phyloP scores from a whole-genome alignment of 1,139 yeast species.

The Magnusiomyces suaveolens region DNA sequence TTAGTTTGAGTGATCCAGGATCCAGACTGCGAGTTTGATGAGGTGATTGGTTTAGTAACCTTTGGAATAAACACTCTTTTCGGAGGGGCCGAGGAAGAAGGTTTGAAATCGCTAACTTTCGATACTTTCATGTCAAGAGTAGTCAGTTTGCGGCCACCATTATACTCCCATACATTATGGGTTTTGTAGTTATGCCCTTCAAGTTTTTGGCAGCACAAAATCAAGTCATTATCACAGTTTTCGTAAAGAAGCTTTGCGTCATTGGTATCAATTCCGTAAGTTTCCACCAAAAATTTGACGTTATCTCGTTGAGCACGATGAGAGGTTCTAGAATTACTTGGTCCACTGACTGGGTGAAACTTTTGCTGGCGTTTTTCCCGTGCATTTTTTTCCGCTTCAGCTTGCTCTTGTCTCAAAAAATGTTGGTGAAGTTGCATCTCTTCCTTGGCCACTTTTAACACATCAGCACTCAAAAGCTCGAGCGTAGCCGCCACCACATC shows the following conservation, averaged over 20 bases:
- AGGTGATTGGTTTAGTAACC: not conserved
- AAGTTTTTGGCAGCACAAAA: not conserved
- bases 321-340: not conserved
- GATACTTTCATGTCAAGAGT: conserved; percentile 1
- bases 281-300: not conserved
- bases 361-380: not conserved
- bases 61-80: not conserved
- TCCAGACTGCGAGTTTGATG: not conserved
- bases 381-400: not conserved
- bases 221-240: not conserved
- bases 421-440: conserved; percentile 1
- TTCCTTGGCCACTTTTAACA: not conserved
- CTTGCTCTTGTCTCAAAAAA: not conserved
- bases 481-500: not conserved
- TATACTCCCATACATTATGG: not conserved
- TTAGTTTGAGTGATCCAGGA: not conserved
- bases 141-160: not conserved
- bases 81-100: not conserved
- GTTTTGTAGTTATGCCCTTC: not conserved
- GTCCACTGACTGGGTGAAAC: not conserved
- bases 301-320: conserved; percentile 1
- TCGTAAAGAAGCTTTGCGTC: not conserved
- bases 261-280: not conserved
- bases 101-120: not conserved
- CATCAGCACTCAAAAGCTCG: conserved; percentile 3